Evolutionary conservation across 371 early-diverging fungal genomes (phyloP), one percentile per base, ranked within the genome.

Genomic region (Mortierella sp.): DNA sequence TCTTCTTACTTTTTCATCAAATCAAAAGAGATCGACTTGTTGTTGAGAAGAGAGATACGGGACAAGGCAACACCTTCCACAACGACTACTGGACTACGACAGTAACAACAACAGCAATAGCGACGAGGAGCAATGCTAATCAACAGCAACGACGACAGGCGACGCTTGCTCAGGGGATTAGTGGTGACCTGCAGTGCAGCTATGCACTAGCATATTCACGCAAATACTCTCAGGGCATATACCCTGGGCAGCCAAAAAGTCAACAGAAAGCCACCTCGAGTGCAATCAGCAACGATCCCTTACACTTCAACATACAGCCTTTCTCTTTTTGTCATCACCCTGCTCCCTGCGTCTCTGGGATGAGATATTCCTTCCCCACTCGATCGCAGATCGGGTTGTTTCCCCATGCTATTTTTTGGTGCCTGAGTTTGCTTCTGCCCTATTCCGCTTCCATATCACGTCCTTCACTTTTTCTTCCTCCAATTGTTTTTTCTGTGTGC

Each of bases 371-470:
- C 31, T 60, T 31, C 60, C 31, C 16, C 28, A 60, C 65, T 65
- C 38, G 65, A 65, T 65, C 65, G 65, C 65, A 65, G 65, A 65
- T 65, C 65, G 65, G 38, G 65, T 19, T 4, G 65, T 31, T 31
- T 65, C 19, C 16, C 4, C 38, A 16, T 14, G 0, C 21, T 34
- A 65, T 65, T 31, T 65, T 65, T 65, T 38, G 65, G 65, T 65
- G 24, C 65, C 65, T 65, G 65, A 38, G 65, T 16, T 65, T 65
- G 42, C 3, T 38, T 38, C 42, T 38, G 42, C 42, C 42, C 60
- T 60, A 14, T 31, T 60, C 14, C 9, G 28, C 48, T 60, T 60
- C 31, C 60, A 31, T 60, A 60, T 4, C 31, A 31, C 16, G 31
- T 28, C 5, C 31, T 3, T 14, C 13, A 11, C 9, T 60, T 60